A percentile compares a stretch with the other conserved stretches of the same genome.
phyloP scores from a whole-genome alignment of 1,284 basidiomycete species.

The Volvariella surrecta region DNA sequence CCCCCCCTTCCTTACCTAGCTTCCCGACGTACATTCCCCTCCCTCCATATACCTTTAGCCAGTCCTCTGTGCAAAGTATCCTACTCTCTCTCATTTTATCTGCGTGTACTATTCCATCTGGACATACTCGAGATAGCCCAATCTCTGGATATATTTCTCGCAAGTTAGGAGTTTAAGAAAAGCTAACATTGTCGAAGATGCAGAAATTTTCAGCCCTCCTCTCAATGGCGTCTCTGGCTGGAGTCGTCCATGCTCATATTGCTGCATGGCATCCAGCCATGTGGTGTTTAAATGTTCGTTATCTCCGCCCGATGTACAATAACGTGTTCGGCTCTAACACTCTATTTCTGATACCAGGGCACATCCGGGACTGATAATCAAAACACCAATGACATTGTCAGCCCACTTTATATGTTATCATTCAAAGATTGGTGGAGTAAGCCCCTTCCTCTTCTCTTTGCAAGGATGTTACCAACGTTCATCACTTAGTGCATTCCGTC shows the following conservation, averaged over 20 bases:
- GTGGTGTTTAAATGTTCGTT: constrained; percentile 32
- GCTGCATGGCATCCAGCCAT: constrained; percentile 31
- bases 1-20: no score
- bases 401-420: constrained; percentile 31
- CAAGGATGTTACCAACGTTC: constrained; percentile 6
- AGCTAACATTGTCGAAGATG: neutral
- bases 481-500: constrained; percentile 26
- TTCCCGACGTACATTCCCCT: no score
- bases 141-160: no score
- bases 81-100: no score
- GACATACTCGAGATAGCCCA: no score
- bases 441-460: constrained; percentile 9
- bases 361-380: constrained; percentile 20
- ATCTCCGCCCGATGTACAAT: neutral
- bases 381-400: constrained; percentile 30
- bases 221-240: constrained; percentile 9
- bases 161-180: no score
- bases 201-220: constrained; percentile 10
- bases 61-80: no score
- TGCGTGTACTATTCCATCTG: no score
- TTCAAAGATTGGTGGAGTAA: constrained; percentile 26
- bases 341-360: constrained; percentile 20
- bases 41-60: no score
- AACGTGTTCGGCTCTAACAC: constrained; percentile 7
- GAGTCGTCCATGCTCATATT: constrained; percentile 27